Evolutionary conservation across 768 basidiomycete species (phyloP).

Genomic region (Suillus hirtellus): DNA sequence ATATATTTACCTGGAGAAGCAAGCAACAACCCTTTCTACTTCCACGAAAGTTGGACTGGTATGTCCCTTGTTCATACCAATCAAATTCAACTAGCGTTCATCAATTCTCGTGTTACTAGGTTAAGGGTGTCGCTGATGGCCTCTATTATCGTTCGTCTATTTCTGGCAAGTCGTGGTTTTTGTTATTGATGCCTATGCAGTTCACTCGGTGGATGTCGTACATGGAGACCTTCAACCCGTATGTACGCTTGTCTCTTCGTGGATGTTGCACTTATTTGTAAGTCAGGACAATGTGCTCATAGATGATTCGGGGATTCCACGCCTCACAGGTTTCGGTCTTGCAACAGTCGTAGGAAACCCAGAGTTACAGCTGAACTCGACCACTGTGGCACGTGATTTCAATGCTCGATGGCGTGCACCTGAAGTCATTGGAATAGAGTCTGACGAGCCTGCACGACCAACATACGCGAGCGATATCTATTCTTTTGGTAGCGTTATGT

Average conservation of each 20-base stretch:
- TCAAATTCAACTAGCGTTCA: background rate
- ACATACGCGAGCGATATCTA: conserved; percentile 39
- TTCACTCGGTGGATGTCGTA: conserved; percentile 17
- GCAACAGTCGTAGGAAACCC: conserved; percentile 37
- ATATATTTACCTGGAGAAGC: background rate
- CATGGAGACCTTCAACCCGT: conserved; percentile 22
- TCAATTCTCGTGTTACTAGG: conserved; percentile 6
- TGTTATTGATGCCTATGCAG: conserved; percentile 4
- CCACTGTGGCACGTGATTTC: background rate
- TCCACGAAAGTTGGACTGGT: background rate
- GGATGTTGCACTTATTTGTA: background rate
- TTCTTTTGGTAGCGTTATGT: conserved; percentile 32
- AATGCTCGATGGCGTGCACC: conserved; percentile 42
- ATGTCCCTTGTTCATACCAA: background rate
- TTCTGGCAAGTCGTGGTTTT: background rate
- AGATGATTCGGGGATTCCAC: conserved; percentile 27
- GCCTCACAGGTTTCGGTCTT: conserved; percentile 46
- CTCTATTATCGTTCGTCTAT: conserved; percentile 15
- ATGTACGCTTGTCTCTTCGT: conserved; percentile 5
- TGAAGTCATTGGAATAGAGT: conserved; percentile 23
- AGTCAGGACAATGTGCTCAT: conserved; percentile 23
- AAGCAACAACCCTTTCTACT: too few species aligned
- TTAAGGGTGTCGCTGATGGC: conserved; percentile 16
- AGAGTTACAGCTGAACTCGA: background rate
- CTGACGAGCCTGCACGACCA: conserved; percentile 20